Conservation (phyloP, 257 asterid species). For the Dorcoceras hygrometricum region DNA sequence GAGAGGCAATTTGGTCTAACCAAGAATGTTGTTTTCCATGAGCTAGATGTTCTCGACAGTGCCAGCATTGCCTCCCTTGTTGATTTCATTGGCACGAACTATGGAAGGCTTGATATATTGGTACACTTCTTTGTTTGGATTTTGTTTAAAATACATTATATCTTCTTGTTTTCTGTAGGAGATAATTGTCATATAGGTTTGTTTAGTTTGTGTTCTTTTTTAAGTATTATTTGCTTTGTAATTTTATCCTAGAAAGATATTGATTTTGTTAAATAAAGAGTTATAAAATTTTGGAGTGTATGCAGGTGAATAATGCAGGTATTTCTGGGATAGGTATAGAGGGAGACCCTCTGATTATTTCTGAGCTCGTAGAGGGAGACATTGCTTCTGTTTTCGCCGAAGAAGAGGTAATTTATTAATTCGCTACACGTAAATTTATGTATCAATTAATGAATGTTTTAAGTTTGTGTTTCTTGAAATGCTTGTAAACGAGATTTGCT, state of each 20-base stretch:
- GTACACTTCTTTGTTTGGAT: slow-evolving; percentile 20
- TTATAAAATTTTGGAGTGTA: neutral
- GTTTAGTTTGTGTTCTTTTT: too few species aligned
- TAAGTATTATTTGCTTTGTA: too few species aligned
- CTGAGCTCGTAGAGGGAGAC: slow-evolving; percentile 14
- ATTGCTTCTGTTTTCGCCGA: neutral
- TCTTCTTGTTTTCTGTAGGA: neutral
- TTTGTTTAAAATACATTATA: too few species aligned
- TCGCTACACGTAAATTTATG: too few species aligned
- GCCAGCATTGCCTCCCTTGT: slow-evolving; percentile 31
- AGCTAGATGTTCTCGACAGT: slow-evolving; percentile 39
- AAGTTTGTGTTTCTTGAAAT: neutral
- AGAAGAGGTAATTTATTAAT: slow-evolving; percentile 11
- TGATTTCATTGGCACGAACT: slow-evolving; percentile 25
- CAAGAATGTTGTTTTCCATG: slow-evolving; percentile 34
- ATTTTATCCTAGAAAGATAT: too few species aligned
- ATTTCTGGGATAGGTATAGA: slow-evolving; percentile 27
- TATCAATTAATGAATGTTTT: too few species aligned
- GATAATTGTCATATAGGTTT: too few species aligned
- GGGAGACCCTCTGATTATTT: slow-evolving; percentile 23
- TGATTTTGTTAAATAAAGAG: too few species aligned
- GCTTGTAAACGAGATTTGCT: neutral
- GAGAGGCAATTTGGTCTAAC: slow-evolving; percentile 26
- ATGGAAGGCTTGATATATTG: slow-evolving; percentile 50
- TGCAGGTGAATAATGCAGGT: slow-evolving; percentile 60